Evolutionary conservation across 179 eudicot species (phyloP), one percentile per base, ranked within the genome.

Genomic region (Spergularia azorica): DNA sequence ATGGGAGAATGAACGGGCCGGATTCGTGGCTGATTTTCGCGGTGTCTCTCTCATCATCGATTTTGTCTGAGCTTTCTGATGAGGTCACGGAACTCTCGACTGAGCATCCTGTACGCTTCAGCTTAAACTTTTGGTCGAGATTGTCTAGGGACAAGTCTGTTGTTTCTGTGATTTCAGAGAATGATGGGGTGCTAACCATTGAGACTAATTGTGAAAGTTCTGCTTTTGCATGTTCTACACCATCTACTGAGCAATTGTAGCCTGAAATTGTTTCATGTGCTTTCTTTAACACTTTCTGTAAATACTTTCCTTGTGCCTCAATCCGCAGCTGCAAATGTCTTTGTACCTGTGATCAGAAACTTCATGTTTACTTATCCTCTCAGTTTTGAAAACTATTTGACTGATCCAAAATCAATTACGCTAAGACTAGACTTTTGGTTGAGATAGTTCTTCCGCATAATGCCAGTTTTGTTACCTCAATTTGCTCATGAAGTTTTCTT

Each of bases 261-360:
- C 81, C 84, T 4, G 89, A 75, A 51, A 95, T 92, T 63, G 93
- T 89, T 80, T 95, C 97, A 65, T 95, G 94, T 57, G 99, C 99
- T 86, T 88, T 95, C 76, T 84, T 85, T 41, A 95, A 75, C 52
- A 93, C 99, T 39, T 92, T 93, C 39, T 94, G 96, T 59, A 95
- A 61, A 75, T 95, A 95, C 81, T 89, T 90, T 41, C 98, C 99
- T 87, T 95, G 99, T 5, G 99, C 98, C 81, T 95, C 99, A 26
- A 95, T 95, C 66, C 99, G 72, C 62, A 91, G 82, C 82, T 95
- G 99, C 79, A 95, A 84, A 84, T 91, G 99, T 52, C 90, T 88
- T 81, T 94, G 99, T 71, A 95, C 99, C 98, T 95, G 11, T 14
- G 21, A 16, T 57, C 51, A 57, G 15, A 46, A 56, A 58, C 32